Base-by-base conservation (phyloP, 805 yeast genomes). In the Starmerella vaccinii region DNA sequence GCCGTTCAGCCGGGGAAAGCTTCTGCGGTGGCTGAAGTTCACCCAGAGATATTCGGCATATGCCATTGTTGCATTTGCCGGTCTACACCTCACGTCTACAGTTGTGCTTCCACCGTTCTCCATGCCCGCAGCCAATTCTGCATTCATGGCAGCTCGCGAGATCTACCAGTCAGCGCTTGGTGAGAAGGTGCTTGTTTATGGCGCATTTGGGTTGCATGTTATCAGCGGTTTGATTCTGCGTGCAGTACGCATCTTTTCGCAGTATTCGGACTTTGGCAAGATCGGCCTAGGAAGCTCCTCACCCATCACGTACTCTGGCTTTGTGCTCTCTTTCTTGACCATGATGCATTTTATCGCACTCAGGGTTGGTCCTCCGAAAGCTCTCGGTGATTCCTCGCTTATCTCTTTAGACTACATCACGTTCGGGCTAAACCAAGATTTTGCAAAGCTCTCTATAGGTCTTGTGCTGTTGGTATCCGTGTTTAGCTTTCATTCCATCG, bases 381-480 rank as follows among this genome's bases (percentile, higher is more conserved):
- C 78, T 1, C 84, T 81, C 51, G 88, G 86, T 0, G 90, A 82
- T 62, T 75, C 82, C 2, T 72, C 81, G 1, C 65, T 75, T 49
- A 64, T 84, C 19, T 72, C 68, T 40, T 64, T 84, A 40, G 73
- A 75, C 8, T 82, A 71, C 58, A 68, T 82, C 9, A 57, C 78
- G 5, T 57, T 51, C 46, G 23, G 32, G 10, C 51, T 56, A 12
- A 44, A 44, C n/a, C 12, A 29, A 15, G 32, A 21, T 27, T 18
- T 22, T n/a, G 3, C 4, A 26, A 6, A 16, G 22, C 21, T 49
- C 1, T 5, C 43, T 7, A 23, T 37, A 1, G 51, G 53, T 1
- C 44, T 57, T 23, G 29, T 42, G 10, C 9, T 47, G 12, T 21
- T 40, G 21, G n/a, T n/a, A 15, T 26, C 21, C 27, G 27, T 34